Evolutionary conservation across 179 eudicot genomes (phyloP).

Genomic region (Dionaea muscipula): DNA sequence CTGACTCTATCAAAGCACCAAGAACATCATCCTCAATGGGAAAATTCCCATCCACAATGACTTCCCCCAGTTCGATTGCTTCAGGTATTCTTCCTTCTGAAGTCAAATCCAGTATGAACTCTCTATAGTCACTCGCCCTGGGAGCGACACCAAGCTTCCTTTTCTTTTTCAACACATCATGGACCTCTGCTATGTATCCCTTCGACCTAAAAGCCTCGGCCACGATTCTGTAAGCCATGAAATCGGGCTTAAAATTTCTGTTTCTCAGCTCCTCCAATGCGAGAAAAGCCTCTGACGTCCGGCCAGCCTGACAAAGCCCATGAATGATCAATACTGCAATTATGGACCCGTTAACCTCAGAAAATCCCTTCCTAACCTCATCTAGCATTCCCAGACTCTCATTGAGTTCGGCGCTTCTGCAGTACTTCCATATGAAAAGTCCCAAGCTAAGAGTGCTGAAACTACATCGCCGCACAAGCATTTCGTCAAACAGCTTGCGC

Average conservation of each 20-base stretch:
- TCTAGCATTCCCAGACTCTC: slow-evolving; percentile 34
- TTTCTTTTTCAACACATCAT: slow-evolving; percentile 52
- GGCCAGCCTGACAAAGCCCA: slow-evolving; percentile 45
- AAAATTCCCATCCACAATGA: slow-evolving; percentile 65
- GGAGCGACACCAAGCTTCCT: slow-evolving; percentile 88
- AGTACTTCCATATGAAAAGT: slow-evolving; percentile 44
- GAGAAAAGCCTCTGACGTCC: slow-evolving; percentile 38
- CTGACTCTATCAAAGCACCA: slow-evolving; percentile 55
- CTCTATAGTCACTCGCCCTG: slow-evolving; percentile 43
- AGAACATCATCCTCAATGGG: slow-evolving; percentile 59
- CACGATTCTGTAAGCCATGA: slow-evolving; percentile 69
- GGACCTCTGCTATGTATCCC: slow-evolving; percentile 48
- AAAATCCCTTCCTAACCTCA: slow-evolving; percentile 25
- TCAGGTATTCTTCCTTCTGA: slow-evolving; percentile 44
- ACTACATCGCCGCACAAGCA: slow-evolving; percentile 36
- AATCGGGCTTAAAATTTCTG: slow-evolving; percentile 72
- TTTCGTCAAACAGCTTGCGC: slow-evolving; percentile 55
- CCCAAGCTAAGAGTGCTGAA: slow-evolving; percentile 67
- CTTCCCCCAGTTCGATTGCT: slow-evolving; percentile 68
- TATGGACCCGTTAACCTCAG: slow-evolving; percentile 44
- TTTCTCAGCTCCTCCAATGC: slow-evolving; percentile 52
- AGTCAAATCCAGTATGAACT: slow-evolving; percentile 41
- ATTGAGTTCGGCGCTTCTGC: slow-evolving; percentile 25
- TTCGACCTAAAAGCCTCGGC: slow-evolving; percentile 46
- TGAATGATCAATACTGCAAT: slow-evolving; percentile 55